Base-by-base conservation (phyloP, 1,139 yeast species). In the Hyphopichia pseudoburtonii region DNA sequence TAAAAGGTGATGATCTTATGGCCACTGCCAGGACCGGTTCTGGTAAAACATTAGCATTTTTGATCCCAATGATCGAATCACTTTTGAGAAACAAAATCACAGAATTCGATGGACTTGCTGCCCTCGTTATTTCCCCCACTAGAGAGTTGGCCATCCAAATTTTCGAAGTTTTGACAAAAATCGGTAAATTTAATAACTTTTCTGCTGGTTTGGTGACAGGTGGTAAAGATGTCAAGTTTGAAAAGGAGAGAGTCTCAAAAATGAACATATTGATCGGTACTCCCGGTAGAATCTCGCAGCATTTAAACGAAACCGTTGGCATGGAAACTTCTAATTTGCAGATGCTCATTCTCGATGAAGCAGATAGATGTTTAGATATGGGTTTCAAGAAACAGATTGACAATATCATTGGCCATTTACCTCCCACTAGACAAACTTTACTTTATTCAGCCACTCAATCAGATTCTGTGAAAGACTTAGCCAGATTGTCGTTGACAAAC, bases 21-120 rank as follows among this genome's bases (percentile, higher is more conserved):
- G 97, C 90, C 19, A 95, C 97, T 17, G 98, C 98, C 15, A 81
- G 82, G 52, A 92, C 99, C 0, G 98, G 99, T 3, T 88, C 96
- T 2, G 99, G 99, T 34, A 92, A 92, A 59, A 92, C 96, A 0
- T 68, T 89, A 35, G 96, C 97, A 32, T 92, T 86, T 57, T 70
- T 86, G 39, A 78, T 89, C 14, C 98, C 98, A 2, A 77, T 86
- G 4, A 62, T 89, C 16, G 96, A 89, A 55, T 70, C 75, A 34
- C 68, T 90, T 41, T 76, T 80, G 46, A 76, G 86, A 48, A 81
- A 82, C 45, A 76, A 76, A 43, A 89, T 96, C 84, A 83, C 92
- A 28, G 95, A 86, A 44, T 74, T 65, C 50, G 99, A 92, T 57
- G 98, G 98, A 0, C 68, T 94, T 35, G 97, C 97, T 5, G 98